phyloP scores from a whole-genome alignment of 2,329 filamentous ascomycete genomes.

The Davidsoniella neocaledoniae region DNA sequence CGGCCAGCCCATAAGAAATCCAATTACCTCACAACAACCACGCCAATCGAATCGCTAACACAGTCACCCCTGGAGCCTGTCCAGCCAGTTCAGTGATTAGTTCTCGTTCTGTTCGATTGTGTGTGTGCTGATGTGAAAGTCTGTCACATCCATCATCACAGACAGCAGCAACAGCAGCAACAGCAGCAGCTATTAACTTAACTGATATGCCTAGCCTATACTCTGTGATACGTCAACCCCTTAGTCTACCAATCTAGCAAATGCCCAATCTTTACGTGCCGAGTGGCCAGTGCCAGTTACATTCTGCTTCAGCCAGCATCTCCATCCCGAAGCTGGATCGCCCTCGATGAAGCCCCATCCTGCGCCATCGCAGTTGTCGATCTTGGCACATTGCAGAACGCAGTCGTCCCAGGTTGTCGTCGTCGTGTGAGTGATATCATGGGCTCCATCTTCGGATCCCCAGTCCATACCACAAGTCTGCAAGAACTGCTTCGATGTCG shows the following conservation, averaged over 20 bases:
- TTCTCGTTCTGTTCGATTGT: too few relatives aligned
- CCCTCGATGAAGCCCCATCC: slow-evolving; percentile 28
- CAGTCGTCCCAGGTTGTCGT: slow-evolving; percentile 27
- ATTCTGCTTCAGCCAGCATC: slow-evolving; percentile 28
- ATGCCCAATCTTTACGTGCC: slow-evolving; percentile 25
- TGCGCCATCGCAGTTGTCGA: slow-evolving; percentile 24
- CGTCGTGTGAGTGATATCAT: slow-evolving; percentile 21
- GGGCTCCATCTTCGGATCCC: slow-evolving; percentile 20
- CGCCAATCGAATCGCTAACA: not conserved
- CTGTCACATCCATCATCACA: not conserved
- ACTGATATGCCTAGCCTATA: too few relatives aligned
- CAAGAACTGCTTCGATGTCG: slow-evolving; percentile 25
- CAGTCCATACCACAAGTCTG: slow-evolving; percentile 31
- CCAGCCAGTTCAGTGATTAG: too few relatives aligned
- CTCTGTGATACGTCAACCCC: not conserved
- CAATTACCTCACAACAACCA: not conserved
- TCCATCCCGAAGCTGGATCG: slow-evolving; percentile 23
- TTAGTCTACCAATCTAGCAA: slow-evolving; percentile 22
- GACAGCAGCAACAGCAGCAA: too few relatives aligned
- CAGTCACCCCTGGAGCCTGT: not conserved
- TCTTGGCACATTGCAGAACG: slow-evolving; percentile 27
- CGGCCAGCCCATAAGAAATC: too few relatives aligned
- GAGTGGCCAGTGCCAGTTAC: slow-evolving; percentile 19
- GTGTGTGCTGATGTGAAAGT: too few relatives aligned
- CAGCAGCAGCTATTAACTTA: slow-evolving; percentile 1